A percentile compares a stretch with the other conserved stretches of the same genome.
Evolutionary conservation across 345 rosid genomes (phyloP).

Genomic region (Dipteronia sinensis): DNA sequence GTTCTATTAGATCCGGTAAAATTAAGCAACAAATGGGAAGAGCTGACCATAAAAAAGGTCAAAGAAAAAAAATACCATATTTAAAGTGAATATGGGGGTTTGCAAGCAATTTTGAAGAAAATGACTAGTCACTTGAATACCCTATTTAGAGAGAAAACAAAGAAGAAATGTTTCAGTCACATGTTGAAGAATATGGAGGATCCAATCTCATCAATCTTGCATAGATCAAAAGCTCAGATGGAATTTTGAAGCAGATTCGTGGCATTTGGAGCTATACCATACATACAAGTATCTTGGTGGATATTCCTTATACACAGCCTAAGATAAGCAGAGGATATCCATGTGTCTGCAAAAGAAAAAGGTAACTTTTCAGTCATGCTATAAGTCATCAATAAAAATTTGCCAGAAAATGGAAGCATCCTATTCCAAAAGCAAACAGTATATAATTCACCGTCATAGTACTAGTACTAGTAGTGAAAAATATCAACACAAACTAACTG

Average conservation of each 20-base stretch:
- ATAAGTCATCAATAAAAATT: neutral
- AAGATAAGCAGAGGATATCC: neutral
- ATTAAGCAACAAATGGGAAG: too few species aligned
- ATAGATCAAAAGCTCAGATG: conserved; percentile 4
- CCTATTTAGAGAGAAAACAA: neutral
- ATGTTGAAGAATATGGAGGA: conserved; percentile 2
- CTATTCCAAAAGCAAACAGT: conserved; percentile 4
- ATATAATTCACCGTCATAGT: neutral
- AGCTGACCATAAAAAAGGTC: neutral
- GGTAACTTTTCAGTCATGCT: neutral
- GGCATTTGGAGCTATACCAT: too few species aligned
- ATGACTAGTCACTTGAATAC: neutral
- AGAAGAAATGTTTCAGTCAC: too few species aligned
- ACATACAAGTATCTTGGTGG: neutral
- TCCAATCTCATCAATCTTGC: neutral
- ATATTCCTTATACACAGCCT: neutral
- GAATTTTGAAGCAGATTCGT: too few species aligned
- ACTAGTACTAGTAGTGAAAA: neutral
- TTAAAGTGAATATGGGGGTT: neutral
- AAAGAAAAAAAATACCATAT: neutral
- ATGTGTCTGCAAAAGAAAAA: neutral
- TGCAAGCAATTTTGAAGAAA: neutral
- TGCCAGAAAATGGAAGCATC: neutral
- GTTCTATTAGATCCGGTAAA: too few species aligned
- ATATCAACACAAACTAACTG: neutral